Conservation (phyloP, 345 rosid species). For the Hibiscus mutabilis region DNA sequence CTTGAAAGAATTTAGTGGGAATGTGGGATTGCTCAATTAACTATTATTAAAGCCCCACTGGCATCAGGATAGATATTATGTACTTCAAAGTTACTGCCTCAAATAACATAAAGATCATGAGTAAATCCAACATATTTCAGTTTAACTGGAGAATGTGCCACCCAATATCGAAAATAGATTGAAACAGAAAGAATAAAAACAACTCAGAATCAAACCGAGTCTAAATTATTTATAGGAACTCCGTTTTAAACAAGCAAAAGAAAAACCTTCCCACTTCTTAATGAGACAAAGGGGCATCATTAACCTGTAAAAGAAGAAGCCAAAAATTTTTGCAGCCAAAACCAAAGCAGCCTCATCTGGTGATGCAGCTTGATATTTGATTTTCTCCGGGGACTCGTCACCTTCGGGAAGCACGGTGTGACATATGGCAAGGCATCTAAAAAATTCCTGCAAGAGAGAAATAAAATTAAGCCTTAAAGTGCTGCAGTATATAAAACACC, state of each 20-base stretch:
- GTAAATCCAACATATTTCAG: background rate
- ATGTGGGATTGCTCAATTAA: background rate
- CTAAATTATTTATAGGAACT: background rate
- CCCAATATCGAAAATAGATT: background rate
- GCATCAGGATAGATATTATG: background rate
- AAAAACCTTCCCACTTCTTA: background rate
- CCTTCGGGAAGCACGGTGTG: constrained; percentile 99
- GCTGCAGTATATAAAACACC: background rate
- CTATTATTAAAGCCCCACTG: background rate
- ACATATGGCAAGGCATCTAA: constrained; percentile 98
- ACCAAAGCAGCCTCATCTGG: constrained; percentile 99
- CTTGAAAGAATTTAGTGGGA: background rate
- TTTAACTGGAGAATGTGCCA: background rate
- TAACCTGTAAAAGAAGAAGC: constrained; percentile 94
- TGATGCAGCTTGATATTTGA: constrained; percentile 96
- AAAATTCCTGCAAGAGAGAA: constrained; percentile 64
- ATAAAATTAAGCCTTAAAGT: constrained; percentile 6
- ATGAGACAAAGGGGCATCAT: background rate
- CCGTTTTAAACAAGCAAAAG: background rate
- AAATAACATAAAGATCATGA: background rate
- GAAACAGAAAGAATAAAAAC: background rate
- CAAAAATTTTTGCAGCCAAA: constrained; percentile 93
- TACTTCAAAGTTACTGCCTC: background rate
- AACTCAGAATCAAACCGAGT: background rate
- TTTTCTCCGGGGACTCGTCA: constrained; percentile 87